Base-by-base conservation (phyloP, 129 eudicot species). In the Flaveria linearis region DNA sequence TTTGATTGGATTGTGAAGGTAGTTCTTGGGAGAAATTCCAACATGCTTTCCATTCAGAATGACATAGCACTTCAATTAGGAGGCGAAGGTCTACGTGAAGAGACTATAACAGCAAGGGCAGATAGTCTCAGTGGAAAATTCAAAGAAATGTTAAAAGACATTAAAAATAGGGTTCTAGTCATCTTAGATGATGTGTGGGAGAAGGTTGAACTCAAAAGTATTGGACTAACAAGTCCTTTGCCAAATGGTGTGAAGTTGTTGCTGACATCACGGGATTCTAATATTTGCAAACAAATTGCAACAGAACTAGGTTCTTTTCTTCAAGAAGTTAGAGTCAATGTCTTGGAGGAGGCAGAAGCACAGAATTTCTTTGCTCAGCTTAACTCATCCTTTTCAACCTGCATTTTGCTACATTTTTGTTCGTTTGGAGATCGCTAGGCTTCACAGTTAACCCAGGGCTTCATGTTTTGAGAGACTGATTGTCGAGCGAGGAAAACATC, bases 141-240 rank as follows among this genome's bases (percentile, higher is more conserved):
- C 5, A 25, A 25, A 49, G 13, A 10, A 5, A 13, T 1, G 0
- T 16, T 41, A 1, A 45, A 62, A 16, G 58, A 15, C 1, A 25
- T 4, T 23, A 46, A 61, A 0, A 47, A 7, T 0, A 62, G 4
- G 30, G 2, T 60, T 18, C 18, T 74, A 0, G 30, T 74, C 1
- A 26, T 74, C 46, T 1, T 74, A 5, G 78, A 74, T 1, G 71
- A 74, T 28, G 69, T 61, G 7, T 74, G 78, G 78, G 5, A 61
- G 43, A 10, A 10, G 1, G 0, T 74, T 45, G 46, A 74, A 11
- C 60, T 61, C 5, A 18, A n/a, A 8, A 47, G 46, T 45, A 26
- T 74, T 10, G 78, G 78, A 5, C 25, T 74, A 46, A 0, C 41
- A 30, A 74, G 71, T 61, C 71, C 70, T 25, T 2, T 74, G 9